Percentiles rank a stretch among this genome's conserved stretches.
phyloP scores from a whole-genome alignment of 2,329 filamentous ascomycete species.

The Sphaerostilbella broomeana region DNA sequence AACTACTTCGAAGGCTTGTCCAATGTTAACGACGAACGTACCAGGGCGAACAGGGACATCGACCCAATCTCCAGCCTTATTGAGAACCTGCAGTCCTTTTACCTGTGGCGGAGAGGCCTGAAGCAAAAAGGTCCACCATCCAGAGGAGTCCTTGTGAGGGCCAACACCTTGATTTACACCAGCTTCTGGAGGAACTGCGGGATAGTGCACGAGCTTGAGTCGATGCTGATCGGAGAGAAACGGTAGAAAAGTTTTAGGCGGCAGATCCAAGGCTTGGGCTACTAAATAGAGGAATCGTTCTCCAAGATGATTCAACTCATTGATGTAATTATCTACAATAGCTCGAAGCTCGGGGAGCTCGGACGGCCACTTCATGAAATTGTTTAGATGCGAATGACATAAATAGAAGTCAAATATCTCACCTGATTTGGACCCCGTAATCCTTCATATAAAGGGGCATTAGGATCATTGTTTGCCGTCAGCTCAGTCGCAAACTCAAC shows the following conservation, averaged over 20 bases:
- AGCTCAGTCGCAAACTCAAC: slow-evolving; percentile 55
- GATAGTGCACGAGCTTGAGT: slow-evolving; percentile 52
- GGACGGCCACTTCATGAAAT: slow-evolving; percentile 36
- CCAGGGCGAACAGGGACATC: slow-evolving; percentile 40
- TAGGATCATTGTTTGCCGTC: slow-evolving; percentile 26
- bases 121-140: slow-evolving; percentile 58
- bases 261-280: slow-evolving; percentile 46
- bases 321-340: slow-evolving; percentile 42
- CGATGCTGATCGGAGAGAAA: slow-evolving; percentile 53
- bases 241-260: slow-evolving; percentile 40
- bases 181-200: slow-evolving; percentile 19
- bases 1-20: slow-evolving; percentile 52
- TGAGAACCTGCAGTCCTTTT: slow-evolving; percentile 45
- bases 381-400: too few species aligned
- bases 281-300: slow-evolving; percentile 50
- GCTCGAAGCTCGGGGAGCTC: slow-evolving; percentile 28
- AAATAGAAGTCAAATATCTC: too few species aligned
- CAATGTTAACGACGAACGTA: slow-evolving; percentile 52
- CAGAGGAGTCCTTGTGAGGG: slow-evolving; percentile 56
- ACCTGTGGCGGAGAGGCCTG: slow-evolving; percentile 49
- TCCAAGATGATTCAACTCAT: slow-evolving; percentile 43
- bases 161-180: slow-evolving; percentile 46
- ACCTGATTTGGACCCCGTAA: slow-evolving; percentile 45
- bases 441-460: slow-evolving; percentile 33
- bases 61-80: slow-evolving; percentile 42